phyloP scores from a whole-genome alignment of 106 monocot species.

The Dendrobium huoshanense region DNA sequence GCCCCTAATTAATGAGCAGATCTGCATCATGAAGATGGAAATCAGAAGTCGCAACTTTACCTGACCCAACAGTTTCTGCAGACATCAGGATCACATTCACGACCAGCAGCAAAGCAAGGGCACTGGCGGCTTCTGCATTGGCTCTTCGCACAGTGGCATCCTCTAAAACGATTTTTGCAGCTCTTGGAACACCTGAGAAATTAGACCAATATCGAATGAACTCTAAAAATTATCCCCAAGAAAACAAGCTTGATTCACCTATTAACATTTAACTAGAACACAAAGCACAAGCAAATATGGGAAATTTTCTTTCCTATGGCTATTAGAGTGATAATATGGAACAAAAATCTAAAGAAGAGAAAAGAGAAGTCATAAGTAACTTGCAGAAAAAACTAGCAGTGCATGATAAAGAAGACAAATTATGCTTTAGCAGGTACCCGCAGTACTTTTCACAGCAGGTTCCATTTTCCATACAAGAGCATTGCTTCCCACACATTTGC shows the following conservation, averaged over 20 bases:
- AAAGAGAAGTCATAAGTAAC: not conserved
- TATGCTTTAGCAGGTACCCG: constrained; percentile 41
- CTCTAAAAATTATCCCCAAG: not conserved
- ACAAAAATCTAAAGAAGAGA: constrained; percentile 1
- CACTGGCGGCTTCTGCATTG: constrained; percentile 98
- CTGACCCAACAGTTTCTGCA: constrained; percentile 99
- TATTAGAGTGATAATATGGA: not conserved
- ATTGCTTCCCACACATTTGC: constrained; percentile 84
- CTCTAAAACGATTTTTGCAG: constrained; percentile 96
- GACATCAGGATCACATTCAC: constrained; percentile 99
- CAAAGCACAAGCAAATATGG: not conserved
- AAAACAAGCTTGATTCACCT: not conserved
- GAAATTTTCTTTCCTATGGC: not conserved
- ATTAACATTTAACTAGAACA: not conserved
- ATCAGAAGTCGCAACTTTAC: constrained; percentile 23
- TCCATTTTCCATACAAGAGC: constrained; percentile 78
- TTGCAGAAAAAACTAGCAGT: not conserved
- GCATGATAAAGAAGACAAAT: not conserved
- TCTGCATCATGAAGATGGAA: not conserved
- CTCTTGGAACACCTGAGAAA: constrained; percentile 79
- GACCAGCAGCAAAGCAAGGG: constrained; percentile 91
- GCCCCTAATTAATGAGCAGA: not conserved
- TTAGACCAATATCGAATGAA: not conserved
- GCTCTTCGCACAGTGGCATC: constrained; percentile 99
- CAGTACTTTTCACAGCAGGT: constrained; percentile 99